Percentiles rank a stretch among this genome's conserved stretches.
Conservation (phyloP, 371 early-diverging fungal genomes). For the Mucor indicus region DNA sequence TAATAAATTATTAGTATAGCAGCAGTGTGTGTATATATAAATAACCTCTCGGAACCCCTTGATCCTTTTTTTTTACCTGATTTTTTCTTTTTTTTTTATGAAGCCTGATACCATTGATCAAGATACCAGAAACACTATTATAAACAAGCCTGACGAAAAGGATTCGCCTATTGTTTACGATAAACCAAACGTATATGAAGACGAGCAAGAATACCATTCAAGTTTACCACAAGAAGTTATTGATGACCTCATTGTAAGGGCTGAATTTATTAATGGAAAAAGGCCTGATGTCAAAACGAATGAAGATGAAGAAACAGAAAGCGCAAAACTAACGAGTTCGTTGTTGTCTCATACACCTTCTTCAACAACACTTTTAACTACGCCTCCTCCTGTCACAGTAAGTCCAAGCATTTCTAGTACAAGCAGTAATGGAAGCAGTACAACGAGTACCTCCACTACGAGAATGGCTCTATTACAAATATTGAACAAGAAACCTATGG, state of each 20-base stretch:
- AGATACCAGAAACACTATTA: no score
- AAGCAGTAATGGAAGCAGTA: constrained; percentile 11
- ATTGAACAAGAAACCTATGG: constrained; percentile 19
- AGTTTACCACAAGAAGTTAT: constrained; percentile 21
- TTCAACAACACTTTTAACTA: constrained; percentile 8
- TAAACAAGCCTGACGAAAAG: constrained; percentile 20
- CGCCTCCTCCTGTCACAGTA: constrained; percentile 1
- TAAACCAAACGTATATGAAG: constrained; percentile 27
- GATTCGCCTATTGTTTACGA: constrained; percentile 13
- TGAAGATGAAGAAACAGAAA: constrained; percentile 11
- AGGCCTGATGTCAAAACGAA: constrained; percentile 13
- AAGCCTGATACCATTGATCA: constrained; percentile 19
- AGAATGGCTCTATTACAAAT: constrained; percentile 13
- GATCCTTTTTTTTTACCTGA: neutral
- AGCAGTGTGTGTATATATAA: neutral
- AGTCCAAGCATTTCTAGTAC: constrained; percentile 9
- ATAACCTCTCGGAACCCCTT: neutral
- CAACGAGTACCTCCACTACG: no score
- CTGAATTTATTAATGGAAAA: constrained; percentile 25
- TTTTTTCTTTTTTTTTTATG: constrained; percentile 5
- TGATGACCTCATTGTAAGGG: constrained; percentile 19
- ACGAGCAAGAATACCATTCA: neutral
- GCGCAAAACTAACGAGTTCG: neutral
- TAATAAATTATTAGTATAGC: no score
- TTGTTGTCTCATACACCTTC: constrained; percentile 13